Conservation (phyloP, 2,329 filamentous ascomycete genomes). For the Trichophyton mentagrophytes region DNA sequence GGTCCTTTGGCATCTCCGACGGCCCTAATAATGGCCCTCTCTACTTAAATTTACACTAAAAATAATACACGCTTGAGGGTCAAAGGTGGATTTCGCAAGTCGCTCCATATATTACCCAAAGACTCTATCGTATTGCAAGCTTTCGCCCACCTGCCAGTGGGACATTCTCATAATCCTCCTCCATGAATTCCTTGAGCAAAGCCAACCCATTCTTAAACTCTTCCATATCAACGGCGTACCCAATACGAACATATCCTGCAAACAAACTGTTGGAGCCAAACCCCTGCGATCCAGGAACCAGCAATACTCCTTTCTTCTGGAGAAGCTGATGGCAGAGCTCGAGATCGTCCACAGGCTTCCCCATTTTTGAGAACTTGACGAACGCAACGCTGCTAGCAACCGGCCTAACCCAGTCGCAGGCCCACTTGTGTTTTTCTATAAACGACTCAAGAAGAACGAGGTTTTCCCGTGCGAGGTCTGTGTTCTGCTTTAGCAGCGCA, state of each 20-base stretch:
- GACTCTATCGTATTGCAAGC: not conserved
- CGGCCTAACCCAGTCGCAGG: conserved; percentile 60
- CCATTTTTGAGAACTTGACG: conserved; percentile 52
- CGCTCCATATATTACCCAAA: not conserved
- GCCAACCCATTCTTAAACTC: conserved; percentile 55
- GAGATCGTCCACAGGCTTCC: conserved; percentile 56
- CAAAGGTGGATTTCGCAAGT: not conserved
- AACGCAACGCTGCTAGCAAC: conserved; percentile 70
- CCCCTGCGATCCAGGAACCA: conserved; percentile 59
- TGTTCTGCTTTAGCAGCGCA: conserved; percentile 49
- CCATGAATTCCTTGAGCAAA: conserved; percentile 42
- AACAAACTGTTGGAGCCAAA: conserved; percentile 57
- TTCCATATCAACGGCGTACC: conserved; percentile 59
- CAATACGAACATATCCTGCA: conserved; percentile 62
- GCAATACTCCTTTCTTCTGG: conserved; percentile 56
- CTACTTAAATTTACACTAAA: not conserved
- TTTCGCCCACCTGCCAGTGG: conserved; percentile 16
- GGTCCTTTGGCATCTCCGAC: not conserved
- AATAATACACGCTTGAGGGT: not conserved
- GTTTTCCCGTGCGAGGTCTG: conserved; percentile 55
- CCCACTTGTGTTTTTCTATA: conserved; percentile 49
- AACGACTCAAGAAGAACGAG: conserved; percentile 54
- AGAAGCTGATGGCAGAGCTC: conserved; percentile 57
- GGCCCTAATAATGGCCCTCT: not conserved
- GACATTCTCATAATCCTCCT: conserved; percentile 43